These are phyloP conservation scores for Hysterium pulicare DNA, from an alignment of 2,329 filamentous ascomycete species.

Conservation along the genomic window DNA sequence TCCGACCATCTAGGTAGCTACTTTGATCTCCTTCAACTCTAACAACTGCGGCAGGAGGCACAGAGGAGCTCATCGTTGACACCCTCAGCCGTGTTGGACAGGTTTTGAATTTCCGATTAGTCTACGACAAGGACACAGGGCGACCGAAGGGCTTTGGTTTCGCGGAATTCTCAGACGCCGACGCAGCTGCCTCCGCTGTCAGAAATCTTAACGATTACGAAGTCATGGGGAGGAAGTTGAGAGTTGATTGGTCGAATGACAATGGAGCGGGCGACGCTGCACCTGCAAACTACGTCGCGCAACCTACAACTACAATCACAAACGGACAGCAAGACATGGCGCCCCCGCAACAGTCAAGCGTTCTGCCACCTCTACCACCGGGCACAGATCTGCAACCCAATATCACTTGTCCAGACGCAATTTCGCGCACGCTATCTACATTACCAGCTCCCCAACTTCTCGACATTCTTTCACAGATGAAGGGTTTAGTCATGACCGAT, in stretches of 20 bases:
- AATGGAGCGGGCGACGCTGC: slow-evolving; percentile 63
- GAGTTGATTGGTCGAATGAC: slow-evolving; percentile 95
- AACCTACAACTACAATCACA: slow-evolving; percentile 26
- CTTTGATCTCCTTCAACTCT: too few species aligned
- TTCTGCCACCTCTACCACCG: slow-evolving; percentile 75
- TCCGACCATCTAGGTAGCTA: not conserved
- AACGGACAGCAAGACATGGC: slow-evolving; percentile 44
- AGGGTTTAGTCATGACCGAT: slow-evolving; percentile 77
- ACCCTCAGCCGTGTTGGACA: slow-evolving; percentile 89
- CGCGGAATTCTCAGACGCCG: slow-evolving; percentile 89
- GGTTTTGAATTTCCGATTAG: slow-evolving; percentile 86
- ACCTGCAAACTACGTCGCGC: slow-evolving; percentile 46
- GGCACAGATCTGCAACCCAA: slow-evolving; percentile 81
- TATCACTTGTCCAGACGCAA: slow-evolving; percentile 81
- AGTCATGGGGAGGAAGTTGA: slow-evolving; percentile 88
- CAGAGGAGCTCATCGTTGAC: slow-evolving; percentile 92
- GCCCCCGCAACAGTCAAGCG: slow-evolving; percentile 42
- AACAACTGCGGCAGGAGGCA: slow-evolving; percentile 62
- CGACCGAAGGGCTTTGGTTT: slow-evolving; percentile 96
- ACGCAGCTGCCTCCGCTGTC: slow-evolving; percentile 88
- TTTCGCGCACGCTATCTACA: slow-evolving; percentile 84
- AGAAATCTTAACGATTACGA: slow-evolving; percentile 94
- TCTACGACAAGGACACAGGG: slow-evolving; percentile 93
- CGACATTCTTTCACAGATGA: slow-evolving; percentile 93
- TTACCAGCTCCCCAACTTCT: slow-evolving; percentile 85